Evolutionary conservation across 2,329 filamentous ascomycete genomes (phyloP).

Genomic region (Penicillium sp.): DNA sequence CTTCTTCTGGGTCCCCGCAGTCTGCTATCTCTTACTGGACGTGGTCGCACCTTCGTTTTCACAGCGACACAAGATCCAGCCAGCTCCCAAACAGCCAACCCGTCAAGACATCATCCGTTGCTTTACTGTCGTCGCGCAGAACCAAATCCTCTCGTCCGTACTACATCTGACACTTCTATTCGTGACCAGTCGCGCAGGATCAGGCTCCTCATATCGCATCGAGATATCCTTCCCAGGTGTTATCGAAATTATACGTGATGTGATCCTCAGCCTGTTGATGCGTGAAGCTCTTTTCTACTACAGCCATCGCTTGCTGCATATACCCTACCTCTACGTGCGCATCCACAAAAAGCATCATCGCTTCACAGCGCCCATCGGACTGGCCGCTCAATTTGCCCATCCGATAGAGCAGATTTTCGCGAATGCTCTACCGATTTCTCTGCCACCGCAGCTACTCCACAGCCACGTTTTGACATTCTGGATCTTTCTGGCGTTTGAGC

Average conservation of each 20-base stretch:
- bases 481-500: constrained; percentile 51
- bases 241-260: constrained; percentile 42
- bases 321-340: constrained; percentile 49
- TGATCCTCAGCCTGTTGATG: constrained; percentile 44
- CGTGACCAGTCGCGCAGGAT: constrained; percentile 13
- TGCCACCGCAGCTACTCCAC: constrained; percentile 51
- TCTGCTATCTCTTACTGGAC: constrained; percentile 49
- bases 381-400: constrained; percentile 60
- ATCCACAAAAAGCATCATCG: constrained; percentile 61
- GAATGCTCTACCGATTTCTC: constrained; percentile 54
- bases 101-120: constrained; percentile 49
- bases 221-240: constrained; percentile 39
- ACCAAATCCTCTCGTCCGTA: constrained; percentile 48
- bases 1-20: constrained; percentile 30
- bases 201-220: constrained; percentile 41
- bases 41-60: constrained; percentile 51
- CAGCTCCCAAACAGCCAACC: constrained; percentile 53
- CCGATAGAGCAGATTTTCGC: constrained; percentile 59
- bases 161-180: constrained; percentile 33
- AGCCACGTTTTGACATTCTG: constrained; percentile 58
- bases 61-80: constrained; percentile 57
- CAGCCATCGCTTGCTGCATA: constrained; percentile 56
- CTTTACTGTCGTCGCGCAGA: constrained; percentile 48
- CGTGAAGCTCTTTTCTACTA: constrained; percentile 61
- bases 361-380: constrained; percentile 58